Evolutionary conservation across 495 filamentous ascomycete species (phyloP).

Genomic region (Neurospora africana): DNA sequence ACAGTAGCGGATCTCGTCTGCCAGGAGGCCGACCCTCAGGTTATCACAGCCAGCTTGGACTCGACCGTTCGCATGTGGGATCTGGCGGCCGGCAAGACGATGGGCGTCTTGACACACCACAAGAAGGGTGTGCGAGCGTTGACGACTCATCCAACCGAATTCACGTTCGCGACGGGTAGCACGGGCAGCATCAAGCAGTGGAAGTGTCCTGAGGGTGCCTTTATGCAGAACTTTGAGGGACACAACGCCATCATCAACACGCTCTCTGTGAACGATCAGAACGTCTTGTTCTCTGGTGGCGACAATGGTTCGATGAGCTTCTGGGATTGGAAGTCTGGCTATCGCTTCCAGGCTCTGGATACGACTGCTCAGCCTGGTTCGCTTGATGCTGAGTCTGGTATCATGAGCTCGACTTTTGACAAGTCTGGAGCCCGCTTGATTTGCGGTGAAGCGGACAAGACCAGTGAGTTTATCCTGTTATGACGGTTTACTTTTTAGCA

Average conservation of each 20-base stretch:
- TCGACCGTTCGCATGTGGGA: constrained; percentile 92
- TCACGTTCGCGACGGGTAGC: constrained; percentile 89
- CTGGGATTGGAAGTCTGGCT: constrained; percentile 98
- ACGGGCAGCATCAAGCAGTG: constrained; percentile 96
- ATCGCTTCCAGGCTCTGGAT: constrained; percentile 78
- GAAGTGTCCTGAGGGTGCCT: constrained; percentile 96
- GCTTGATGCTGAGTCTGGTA: constrained; percentile 84
- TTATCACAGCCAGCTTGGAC: constrained; percentile 86
- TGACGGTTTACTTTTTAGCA: neutral
- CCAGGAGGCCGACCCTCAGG: constrained; percentile 93
- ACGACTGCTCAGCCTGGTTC: constrained; percentile 90
- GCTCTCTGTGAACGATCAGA: constrained; percentile 84
- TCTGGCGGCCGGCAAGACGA: constrained; percentile 88
- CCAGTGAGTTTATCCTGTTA: constrained; percentile 39
- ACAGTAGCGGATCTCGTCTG: constrained; percentile 84
- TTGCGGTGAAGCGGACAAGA: constrained; percentile 94
- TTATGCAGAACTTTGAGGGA: constrained; percentile 99
- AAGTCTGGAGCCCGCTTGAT: constrained; percentile 80
- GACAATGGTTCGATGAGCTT: constrained; percentile 96
- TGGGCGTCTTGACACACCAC: constrained; percentile 94
- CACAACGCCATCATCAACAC: constrained; percentile 96
- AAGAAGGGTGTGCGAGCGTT: constrained; percentile 93
- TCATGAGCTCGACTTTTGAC: constrained; percentile 90
- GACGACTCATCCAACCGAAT: constrained; percentile 80
- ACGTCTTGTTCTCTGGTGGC: constrained; percentile 88